Evolutionary conservation across 78 protist genomes (phyloP).

Genomic region (slime mould (Dictyostelium discoideum)): DNA sequence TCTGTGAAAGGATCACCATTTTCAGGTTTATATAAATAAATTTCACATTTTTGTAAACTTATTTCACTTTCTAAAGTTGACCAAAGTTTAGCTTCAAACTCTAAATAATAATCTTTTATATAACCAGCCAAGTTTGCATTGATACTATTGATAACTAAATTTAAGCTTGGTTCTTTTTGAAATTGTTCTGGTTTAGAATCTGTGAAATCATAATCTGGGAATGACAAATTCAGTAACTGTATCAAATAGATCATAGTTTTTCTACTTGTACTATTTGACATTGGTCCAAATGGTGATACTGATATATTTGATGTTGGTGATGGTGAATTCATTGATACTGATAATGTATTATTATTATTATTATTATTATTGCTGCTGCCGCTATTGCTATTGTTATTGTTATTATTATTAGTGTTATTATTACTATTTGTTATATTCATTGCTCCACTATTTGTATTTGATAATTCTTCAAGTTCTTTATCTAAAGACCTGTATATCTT

Average conservation of each 20-base stretch:
- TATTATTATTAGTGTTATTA: not conserved
- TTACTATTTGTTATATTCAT: not conserved
- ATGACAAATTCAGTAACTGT: slow-evolving; percentile 61
- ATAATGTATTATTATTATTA: not conserved
- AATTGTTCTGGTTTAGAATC: slow-evolving; percentile 61
- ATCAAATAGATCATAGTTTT: slow-evolving; percentile 73
- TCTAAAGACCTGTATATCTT: slow-evolving; percentile 48
- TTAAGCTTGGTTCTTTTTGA: slow-evolving; percentile 30
- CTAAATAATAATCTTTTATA: slow-evolving; percentile 12
- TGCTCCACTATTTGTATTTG: not conserved
- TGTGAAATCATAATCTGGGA: slow-evolving; percentile 80
- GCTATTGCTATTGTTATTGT: not conserved
- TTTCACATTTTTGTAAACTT: slow-evolving; percentile 25
- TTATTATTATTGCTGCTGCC: no score
- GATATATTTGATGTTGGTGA: not conserved
- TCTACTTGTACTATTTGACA: slow-evolving; percentile 48
- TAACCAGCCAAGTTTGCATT: slow-evolving; percentile 6
- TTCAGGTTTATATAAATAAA: slow-evolving; percentile 77
- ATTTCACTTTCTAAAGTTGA: slow-evolving; percentile 56
- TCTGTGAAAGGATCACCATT: slow-evolving; percentile 76
- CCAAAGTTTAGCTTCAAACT: slow-evolving; percentile 59
- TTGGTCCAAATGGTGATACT: slow-evolving; percentile 72
- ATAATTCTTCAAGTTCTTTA: slow-evolving; percentile 31
- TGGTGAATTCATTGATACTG: not conserved
- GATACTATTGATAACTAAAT: slow-evolving; percentile 44